Percentiles rank a stretch among this genome's conserved stretches.
Evolutionary conservation across 306 rosid species (phyloP).

Genomic region (Quercus cerris): DNA sequence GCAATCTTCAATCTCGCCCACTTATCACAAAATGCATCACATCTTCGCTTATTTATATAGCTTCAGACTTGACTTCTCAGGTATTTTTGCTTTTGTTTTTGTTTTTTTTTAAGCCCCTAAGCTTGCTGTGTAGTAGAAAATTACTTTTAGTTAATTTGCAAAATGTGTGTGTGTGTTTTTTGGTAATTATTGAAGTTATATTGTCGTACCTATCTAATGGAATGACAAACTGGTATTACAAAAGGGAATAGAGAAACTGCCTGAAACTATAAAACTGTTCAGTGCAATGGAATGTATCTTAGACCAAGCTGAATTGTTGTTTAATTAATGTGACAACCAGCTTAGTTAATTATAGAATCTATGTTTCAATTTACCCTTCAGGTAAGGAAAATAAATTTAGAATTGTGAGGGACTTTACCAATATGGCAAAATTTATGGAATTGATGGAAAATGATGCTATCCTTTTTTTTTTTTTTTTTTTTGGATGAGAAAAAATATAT

Average conservation of each 20-base stretch:
- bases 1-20: constrained; percentile 47
- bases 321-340: background rate
- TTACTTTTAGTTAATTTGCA: background rate
- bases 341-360: background rate
- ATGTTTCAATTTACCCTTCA: background rate
- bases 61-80: constrained; percentile 69
- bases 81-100: constrained; percentile 16
- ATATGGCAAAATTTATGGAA: background rate
- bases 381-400: background rate
- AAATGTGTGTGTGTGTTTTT: too few relatives aligned
- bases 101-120: background rate
- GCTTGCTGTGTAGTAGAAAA: background rate
- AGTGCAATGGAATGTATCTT: background rate
- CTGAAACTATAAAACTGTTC: too few relatives aligned
- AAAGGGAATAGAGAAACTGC: too few relatives aligned
- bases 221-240: background rate
- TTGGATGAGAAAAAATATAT: too few relatives aligned
- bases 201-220: background rate
- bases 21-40: constrained; percentile 51
- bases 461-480: too few relatives aligned
- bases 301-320: background rate
- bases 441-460: background rate
- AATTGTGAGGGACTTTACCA: background rate
- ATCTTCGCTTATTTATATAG: constrained; percentile 54
- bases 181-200: background rate